These are phyloP conservation scores for Saccharum officinarum DNA, from an alignment of 176 grass and related monocot genomes.

Conservation along the genomic window DNA sequence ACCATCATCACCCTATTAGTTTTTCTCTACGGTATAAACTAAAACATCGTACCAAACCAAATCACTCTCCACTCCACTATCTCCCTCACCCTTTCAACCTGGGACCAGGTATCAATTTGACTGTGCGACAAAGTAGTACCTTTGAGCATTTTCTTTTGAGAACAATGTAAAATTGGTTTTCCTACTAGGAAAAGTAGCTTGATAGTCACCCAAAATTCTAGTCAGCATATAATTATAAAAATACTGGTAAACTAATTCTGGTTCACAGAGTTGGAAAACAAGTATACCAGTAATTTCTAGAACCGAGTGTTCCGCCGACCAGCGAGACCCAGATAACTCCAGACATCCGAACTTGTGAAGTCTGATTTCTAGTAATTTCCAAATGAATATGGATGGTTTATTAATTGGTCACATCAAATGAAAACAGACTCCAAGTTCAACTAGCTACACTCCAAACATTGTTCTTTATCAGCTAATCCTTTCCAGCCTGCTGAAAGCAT, in stretches of 20 bases:
- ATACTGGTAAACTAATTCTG: background rate
- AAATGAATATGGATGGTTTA: background rate
- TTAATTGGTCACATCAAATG: background rate
- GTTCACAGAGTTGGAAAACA: background rate
- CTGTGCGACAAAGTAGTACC: background rate
- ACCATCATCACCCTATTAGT: background rate
- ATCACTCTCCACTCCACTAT: too few relatives aligned
- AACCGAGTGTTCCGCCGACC: background rate
- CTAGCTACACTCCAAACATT: background rate
- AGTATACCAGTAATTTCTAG: background rate
- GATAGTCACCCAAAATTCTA: background rate
- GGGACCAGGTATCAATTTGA: background rate
- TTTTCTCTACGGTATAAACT: too few relatives aligned
- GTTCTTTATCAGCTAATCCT: background rate
- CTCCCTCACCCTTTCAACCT: too few relatives aligned
- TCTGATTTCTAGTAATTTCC: background rate
- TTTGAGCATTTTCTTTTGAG: background rate
- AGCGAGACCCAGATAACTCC: too few relatives aligned
- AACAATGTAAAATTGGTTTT: background rate
- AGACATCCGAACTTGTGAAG: too few relatives aligned
- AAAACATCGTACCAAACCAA: too few relatives aligned
- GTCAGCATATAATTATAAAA: background rate
- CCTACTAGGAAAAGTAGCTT: background rate
- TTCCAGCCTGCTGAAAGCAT: background rate
- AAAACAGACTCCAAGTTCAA: constrained; percentile 4